Conservation (phyloP, 352 stramenopile species). For the Pythium myriotylum region DNA sequence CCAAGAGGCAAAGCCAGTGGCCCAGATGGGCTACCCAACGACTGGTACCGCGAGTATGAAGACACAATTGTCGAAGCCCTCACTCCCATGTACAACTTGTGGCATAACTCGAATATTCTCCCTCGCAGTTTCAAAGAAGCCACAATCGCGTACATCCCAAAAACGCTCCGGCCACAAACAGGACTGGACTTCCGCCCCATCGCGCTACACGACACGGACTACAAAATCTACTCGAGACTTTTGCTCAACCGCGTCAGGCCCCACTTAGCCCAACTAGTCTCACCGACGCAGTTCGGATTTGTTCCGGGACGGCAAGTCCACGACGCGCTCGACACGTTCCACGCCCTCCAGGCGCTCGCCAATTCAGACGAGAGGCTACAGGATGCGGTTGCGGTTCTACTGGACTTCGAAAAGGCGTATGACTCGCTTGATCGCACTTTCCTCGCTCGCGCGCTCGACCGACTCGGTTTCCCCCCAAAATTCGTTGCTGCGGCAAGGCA, state of each 20-base stretch:
- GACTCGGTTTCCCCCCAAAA: background rate
- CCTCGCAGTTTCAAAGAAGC: background rate
- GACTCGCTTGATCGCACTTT: background rate
- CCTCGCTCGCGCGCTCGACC: background rate
- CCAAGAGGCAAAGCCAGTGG: constrained; percentile 4
- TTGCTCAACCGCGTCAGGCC: background rate
- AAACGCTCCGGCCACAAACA: background rate
- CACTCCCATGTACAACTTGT: constrained; percentile 3
- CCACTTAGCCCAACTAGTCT: background rate
- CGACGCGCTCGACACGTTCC: constrained; percentile 1
- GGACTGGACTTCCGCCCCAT: background rate
- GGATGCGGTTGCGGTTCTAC: background rate
- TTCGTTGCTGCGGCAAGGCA: background rate
- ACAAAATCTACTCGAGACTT: background rate
- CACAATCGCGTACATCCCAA: background rate
- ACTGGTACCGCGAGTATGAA: constrained; percentile 20
- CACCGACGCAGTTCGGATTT: constrained; percentile 6
- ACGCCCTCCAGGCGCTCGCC: background rate
- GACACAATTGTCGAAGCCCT: background rate
- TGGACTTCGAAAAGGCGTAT: too few relatives aligned
- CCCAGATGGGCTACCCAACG: constrained; percentile 15
- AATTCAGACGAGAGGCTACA: too few relatives aligned
- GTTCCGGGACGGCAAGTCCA: background rate
- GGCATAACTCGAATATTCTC: background rate
- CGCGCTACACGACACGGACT: background rate